These are phyloP conservation scores for Cytospora piceicola DNA, from an alignment of 2,329 filamentous ascomycete genomes.

Conservation along the genomic window DNA sequence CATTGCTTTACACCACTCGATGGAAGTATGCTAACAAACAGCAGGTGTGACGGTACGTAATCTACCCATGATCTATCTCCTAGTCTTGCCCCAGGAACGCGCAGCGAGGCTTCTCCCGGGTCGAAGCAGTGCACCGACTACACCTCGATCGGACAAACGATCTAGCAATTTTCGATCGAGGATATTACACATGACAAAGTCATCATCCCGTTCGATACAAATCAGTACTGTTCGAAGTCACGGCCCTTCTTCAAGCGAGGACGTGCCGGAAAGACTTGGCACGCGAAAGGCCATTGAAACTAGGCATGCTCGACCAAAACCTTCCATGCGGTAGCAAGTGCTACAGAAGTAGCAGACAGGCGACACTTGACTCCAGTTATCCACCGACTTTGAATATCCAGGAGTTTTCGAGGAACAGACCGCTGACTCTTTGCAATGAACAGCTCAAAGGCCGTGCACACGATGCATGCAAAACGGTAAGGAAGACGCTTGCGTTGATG, in stretches of 20 bases:
- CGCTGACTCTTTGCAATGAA: slow-evolving; percentile 36
- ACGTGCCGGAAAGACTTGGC: neutral
- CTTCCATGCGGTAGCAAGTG: slow-evolving; percentile 15
- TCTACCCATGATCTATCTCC: slow-evolving; percentile 26
- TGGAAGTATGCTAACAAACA: slow-evolving; percentile 39
- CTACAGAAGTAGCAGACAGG: slow-evolving; percentile 1
- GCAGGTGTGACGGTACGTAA: slow-evolving; percentile 67
- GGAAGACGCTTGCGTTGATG: slow-evolving; percentile 78
- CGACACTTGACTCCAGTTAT: slow-evolving; percentile 21
- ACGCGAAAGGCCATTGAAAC: neutral
- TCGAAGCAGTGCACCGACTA: neutral
- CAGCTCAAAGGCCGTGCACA: slow-evolving; percentile 76
- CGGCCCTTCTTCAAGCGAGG: neutral
- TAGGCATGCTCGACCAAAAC: neutral
- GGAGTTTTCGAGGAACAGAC: neutral
- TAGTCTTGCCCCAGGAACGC: slow-evolving; percentile 11
- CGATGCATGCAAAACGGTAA: slow-evolving; percentile 79
- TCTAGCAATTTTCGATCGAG: neutral
- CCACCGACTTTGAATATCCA: neutral
- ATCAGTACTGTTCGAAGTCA: neutral
- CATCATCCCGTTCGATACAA: neutral
- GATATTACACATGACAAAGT: neutral
- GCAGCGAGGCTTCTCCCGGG: neutral
- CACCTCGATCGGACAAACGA: neutral
- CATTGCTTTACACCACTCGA: slow-evolving; percentile 21